Evolutionary conservation across 1,139 yeast species (phyloP).

Genomic region (Candida sanyaensis): DNA sequence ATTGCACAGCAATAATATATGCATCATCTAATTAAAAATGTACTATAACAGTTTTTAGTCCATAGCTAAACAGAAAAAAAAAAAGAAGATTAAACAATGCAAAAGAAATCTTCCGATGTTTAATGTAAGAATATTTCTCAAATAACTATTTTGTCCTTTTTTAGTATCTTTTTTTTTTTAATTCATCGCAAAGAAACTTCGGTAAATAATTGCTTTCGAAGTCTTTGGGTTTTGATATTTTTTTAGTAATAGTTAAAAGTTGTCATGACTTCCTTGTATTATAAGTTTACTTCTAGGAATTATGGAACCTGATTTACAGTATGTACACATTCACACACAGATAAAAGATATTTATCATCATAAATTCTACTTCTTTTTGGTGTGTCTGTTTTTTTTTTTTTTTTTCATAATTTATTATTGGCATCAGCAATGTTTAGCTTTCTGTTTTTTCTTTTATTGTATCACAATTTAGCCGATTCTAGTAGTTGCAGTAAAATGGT

Average conservation of each 20-base stretch:
- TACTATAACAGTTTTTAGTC: too few relatives aligned
- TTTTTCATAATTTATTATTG: too few relatives aligned
- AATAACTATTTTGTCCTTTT: too few relatives aligned
- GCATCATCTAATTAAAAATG: too few relatives aligned
- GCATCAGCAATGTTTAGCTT: too few relatives aligned
- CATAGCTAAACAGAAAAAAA: background rate
- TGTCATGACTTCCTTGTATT: background rate
- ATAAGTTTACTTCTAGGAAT: too few relatives aligned
- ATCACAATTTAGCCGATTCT: background rate
- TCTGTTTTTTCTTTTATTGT: background rate
- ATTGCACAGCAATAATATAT: too few relatives aligned
- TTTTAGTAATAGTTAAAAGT: background rate
- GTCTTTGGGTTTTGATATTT: background rate
- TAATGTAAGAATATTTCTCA: background rate
- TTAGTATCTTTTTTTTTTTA: background rate
- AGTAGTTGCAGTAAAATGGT: background rate
- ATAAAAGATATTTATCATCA: too few relatives aligned
- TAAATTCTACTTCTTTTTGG: too few relatives aligned
- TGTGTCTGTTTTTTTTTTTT: background rate
- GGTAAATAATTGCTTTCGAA: background rate
- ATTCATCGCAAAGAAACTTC: background rate
- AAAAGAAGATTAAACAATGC: background rate
- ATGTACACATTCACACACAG: too few relatives aligned
- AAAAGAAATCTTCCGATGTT: background rate
- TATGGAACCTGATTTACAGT: too few relatives aligned